Evolutionary conservation across 2,329 filamentous ascomycete genomes (phyloP).

Genomic region (Alternaria arbusti): DNA sequence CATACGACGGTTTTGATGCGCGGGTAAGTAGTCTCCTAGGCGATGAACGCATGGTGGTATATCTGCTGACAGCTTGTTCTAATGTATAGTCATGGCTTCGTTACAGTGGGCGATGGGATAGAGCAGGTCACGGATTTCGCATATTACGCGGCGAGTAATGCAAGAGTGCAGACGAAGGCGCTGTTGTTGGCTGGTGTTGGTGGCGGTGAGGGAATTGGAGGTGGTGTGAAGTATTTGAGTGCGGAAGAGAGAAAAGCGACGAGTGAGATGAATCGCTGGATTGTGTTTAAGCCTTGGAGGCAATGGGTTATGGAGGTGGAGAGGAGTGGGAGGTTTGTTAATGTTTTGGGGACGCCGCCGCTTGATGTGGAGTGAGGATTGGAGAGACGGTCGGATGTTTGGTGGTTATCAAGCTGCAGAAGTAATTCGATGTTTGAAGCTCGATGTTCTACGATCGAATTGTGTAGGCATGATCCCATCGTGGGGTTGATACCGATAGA

Average conservation of each 20-base stretch:
- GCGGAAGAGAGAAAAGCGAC: slow-evolving; percentile 44
- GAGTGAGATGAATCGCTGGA: slow-evolving; percentile 39
- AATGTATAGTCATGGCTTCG: slow-evolving; percentile 45
- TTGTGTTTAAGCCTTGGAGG: slow-evolving; percentile 47
- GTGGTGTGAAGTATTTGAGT: slow-evolving; percentile 30
- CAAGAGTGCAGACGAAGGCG: slow-evolving; percentile 47
- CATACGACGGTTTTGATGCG: slow-evolving; percentile 46
- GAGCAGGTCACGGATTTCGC: slow-evolving; percentile 50
- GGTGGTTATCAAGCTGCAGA: neutral
- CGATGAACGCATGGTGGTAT: neutral
- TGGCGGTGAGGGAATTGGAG: too few relatives aligned
- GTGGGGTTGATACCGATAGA: neutral
- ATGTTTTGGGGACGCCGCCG: slow-evolving; percentile 32
- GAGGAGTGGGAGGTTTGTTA: slow-evolving; percentile 39
- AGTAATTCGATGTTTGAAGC: neutral
- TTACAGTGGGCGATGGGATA: slow-evolving; percentile 39
- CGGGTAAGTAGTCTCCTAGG: slow-evolving; percentile 16
- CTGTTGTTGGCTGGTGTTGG: slow-evolving; percentile 13
- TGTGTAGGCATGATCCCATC: neutral
- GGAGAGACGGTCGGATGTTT: neutral
- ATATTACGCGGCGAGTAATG: slow-evolving; percentile 45
- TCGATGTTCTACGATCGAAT: neutral
- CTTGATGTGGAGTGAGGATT: neutral
- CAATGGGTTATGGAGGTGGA: slow-evolving; percentile 50
- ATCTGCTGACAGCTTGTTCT: neutral